Evolutionary conservation across 768 basidiomycete genomes (phyloP).

Genomic region (Albatrellus ellisii): DNA sequence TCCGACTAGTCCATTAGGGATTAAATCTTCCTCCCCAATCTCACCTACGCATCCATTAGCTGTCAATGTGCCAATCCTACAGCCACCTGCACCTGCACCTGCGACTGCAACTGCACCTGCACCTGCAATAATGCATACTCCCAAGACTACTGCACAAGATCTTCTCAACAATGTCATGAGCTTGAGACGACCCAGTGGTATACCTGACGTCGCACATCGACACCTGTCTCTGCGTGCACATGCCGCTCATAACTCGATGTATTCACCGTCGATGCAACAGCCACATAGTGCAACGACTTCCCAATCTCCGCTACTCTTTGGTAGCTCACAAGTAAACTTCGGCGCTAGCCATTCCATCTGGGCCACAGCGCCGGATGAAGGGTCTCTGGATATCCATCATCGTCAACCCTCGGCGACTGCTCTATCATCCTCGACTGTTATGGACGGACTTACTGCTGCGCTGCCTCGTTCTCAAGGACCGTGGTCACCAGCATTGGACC

Average conservation of each 20-base stretch:
- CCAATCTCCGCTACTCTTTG: constrained; percentile 37
- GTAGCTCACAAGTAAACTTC: constrained; percentile 21
- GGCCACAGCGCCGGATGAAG: constrained; percentile 45
- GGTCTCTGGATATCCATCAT: constrained; percentile 10
- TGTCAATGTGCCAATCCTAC: not conserved
- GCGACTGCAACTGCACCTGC: too few relatives aligned
- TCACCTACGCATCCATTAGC: not conserved
- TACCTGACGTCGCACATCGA: constrained; percentile 7
- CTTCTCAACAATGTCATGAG: constrained; percentile 44
- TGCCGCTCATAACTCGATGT: constrained; percentile 4
- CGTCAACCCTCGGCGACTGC: constrained; percentile 4
- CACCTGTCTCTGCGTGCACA: constrained; percentile 6
- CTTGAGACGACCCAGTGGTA: constrained; percentile 17
- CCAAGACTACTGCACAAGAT: constrained; percentile 50
- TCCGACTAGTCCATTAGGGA: constrained; percentile 6
- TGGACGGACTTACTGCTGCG: not conserved
- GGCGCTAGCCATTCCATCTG: constrained; percentile 47
- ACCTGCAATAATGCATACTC: constrained; percentile 12
- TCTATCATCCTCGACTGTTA: constrained; percentile 2
- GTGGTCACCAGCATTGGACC: constrained; percentile 8
- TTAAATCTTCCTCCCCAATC: constrained; percentile 1
- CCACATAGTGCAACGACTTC: constrained; percentile 19
- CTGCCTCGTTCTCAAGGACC: constrained; percentile 4
- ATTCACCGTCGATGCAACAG: constrained; percentile 7
- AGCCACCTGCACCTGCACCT: too few relatives aligned